Base-by-base conservation (phyloP, 306 rosid genomes). In the Macrotyloma uniflorum region DNA sequence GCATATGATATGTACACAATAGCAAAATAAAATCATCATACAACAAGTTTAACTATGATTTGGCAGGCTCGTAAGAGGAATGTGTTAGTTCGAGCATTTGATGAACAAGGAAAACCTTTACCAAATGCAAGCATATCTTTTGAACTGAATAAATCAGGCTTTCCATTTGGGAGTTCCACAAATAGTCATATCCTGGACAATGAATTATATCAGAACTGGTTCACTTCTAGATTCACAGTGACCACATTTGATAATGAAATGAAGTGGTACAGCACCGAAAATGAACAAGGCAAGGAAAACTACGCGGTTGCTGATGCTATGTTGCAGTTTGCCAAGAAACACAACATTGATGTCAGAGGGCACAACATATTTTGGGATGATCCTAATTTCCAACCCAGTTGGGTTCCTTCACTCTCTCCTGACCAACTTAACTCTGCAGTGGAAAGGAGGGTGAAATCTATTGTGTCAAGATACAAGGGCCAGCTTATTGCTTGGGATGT, bases 281-380 rank as follows among this genome's bases (percentile, higher is more conserved):
- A 1, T 0, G 13, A 65, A 0, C 89, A 0, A 2, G 96, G 98
- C 40, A 35, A 12, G 0, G 85, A 75, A 24, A 78, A 90, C 85
- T 93, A 90, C 67, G 26, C 83, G 0, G 64, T 10, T 0, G 71
- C 94, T 0, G 96, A 94, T 58, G 77, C 86, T 46, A 84, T 94
- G 97, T 36, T 94, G n/a, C 42, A 18, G 10, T 89, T 87, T 62
- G 83, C 93, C 4, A 59, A 83, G 63, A 47, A 78, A 7, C 82
- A 88, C 71, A 51, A 63, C 33, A 70, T 94, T 47, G 13, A 26
- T 1, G 94, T 94, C 16, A 78, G 97, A 0, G 98, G 94, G 70
- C 97, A 94, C 89, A 90, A 86, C 22, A 53, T 94, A 12, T 64
- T 94, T 32, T 86, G 93, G 96, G 93, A 87, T 5, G 96, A 94